Percentiles rank a stretch among this genome's conserved stretches.
Evolutionary conservation across 2,329 filamentous ascomycete genomes (phyloP).

Genomic region (Nigrograna mackinnonii): DNA sequence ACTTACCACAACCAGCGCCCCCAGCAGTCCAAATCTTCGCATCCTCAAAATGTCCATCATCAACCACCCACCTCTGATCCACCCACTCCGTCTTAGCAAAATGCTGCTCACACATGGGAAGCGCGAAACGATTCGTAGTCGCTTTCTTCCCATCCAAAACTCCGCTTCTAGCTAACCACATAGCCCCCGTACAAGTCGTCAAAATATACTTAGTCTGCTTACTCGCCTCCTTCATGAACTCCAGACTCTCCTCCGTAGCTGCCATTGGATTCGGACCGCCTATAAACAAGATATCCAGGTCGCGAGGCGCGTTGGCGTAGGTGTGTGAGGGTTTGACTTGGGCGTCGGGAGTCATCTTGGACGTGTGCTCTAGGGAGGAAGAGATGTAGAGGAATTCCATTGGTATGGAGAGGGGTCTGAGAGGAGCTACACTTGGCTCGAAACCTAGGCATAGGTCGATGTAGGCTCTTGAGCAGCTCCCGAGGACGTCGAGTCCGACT

Average conservation of each 20-base stretch:
- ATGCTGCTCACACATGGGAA: slow-evolving; percentile 27
- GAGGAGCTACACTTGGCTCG: slow-evolving; percentile 10
- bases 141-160: slow-evolving; percentile 42
- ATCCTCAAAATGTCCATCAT: slow-evolving; percentile 24
- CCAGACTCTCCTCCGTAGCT: slow-evolving; percentile 36
- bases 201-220: slow-evolving; percentile 38
- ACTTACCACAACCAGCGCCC: slow-evolving; percentile 41
- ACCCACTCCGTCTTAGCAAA: slow-evolving; percentile 42
- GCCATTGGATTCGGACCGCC: slow-evolving; percentile 39
- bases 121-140: slow-evolving; percentile 42
- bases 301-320: slow-evolving; percentile 45
- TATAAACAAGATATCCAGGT: slow-evolving; percentile 46
- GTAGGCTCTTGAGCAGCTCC: slow-evolving; percentile 35
- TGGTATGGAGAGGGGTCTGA: slow-evolving; percentile 23
- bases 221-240: slow-evolving; percentile 42
- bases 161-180: slow-evolving; percentile 45
- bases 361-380: slow-evolving; percentile 34
- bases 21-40: slow-evolving; percentile 46
- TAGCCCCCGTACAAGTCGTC: slow-evolving; percentile 43
- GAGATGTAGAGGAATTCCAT: slow-evolving; percentile 46
- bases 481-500: slow-evolving; percentile 44
- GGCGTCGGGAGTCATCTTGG: slow-evolving; percentile 32
- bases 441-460: slow-evolving; percentile 20
- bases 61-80: slow-evolving; percentile 45
- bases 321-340: slow-evolving; percentile 42